These are phyloP conservation scores for Cladorrhinum sp. DNA, from an alignment of 2,329 filamentous ascomycete species.

Conservation along the genomic window DNA sequence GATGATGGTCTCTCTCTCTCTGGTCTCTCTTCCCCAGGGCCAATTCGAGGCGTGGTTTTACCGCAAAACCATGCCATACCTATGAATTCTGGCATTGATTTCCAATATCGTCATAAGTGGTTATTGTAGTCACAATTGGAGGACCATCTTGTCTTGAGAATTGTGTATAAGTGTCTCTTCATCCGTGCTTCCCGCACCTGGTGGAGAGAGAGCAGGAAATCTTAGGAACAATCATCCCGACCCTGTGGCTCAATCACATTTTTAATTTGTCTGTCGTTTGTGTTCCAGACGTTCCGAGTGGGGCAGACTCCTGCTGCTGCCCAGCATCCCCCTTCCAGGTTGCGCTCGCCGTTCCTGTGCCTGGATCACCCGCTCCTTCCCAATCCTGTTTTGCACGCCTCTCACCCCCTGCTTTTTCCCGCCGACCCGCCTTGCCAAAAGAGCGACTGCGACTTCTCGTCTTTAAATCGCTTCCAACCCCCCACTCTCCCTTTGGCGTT, in stretches of 20 bases:
- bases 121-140: no score
- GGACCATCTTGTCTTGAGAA: neutral
- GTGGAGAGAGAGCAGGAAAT: neutral
- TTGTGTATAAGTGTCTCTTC: neutral
- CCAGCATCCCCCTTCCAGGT: neutral
- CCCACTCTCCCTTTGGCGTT: conserved; percentile 11
- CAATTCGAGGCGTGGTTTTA: neutral
- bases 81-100: neutral
- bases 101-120: neutral
- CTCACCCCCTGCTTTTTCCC: conserved; percentile 3
- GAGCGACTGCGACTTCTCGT: conserved; percentile 2
- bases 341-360: conserved; percentile 3
- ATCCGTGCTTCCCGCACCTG: neutral
- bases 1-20: no score
- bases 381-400: conserved; percentile 1
- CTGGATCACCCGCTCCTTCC: conserved; percentile 3
- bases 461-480: conserved; percentile 9
- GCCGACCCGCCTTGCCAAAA: conserved; percentile 4
- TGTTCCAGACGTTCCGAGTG: neutral
- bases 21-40: neutral
- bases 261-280: conserved; percentile 1
- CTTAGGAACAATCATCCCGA: neutral
- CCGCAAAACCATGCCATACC: neutral
- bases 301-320: neutral
- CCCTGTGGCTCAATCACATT: neutral